phyloP scores from a whole-genome alignment of 179 eudicot genomes.

The Sideroxylon spinosum region DNA sequence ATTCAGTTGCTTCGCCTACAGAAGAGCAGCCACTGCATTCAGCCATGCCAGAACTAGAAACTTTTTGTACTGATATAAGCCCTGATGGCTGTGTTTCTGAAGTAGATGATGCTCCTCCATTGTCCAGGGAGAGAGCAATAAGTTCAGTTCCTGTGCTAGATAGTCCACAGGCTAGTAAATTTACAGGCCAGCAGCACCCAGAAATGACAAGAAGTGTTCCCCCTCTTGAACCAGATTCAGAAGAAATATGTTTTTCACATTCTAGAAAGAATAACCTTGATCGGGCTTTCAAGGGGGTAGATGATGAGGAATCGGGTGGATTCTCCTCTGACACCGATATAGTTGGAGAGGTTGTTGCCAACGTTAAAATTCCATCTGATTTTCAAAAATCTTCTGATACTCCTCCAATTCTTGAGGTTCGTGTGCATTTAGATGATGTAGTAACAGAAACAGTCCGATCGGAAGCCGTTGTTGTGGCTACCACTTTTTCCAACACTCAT shows the following conservation, averaged over 20 bases:
- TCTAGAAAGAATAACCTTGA: slow-evolving; percentile 9
- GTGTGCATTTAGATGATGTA: slow-evolving; percentile 20
- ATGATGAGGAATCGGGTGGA: slow-evolving; percentile 14
- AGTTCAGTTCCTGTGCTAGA: slow-evolving; percentile 15
- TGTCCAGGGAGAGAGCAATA: slow-evolving; percentile 19
- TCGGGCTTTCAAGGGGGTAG: slow-evolving; percentile 14
- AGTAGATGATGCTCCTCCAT: slow-evolving; percentile 11
- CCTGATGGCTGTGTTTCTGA: slow-evolving; percentile 19
- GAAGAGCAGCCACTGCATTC: slow-evolving; percentile 10
- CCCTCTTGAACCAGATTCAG: slow-evolving; percentile 21
- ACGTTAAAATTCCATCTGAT: slow-evolving; percentile 13
- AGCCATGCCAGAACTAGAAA: slow-evolving; percentile 20
- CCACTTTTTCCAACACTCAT: slow-evolving; percentile 10
- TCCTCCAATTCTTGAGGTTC: slow-evolving; percentile 17
- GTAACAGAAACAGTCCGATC: slow-evolving; percentile 16
- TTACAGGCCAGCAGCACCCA: slow-evolving; percentile 15
- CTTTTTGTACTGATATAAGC: slow-evolving; percentile 17
- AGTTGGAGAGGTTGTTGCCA: slow-evolving; percentile 20
- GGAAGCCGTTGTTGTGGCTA: slow-evolving; percentile 17
- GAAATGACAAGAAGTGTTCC: slow-evolving; percentile 20
- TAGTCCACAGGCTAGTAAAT: slow-evolving; percentile 12
- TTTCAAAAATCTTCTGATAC: slow-evolving; percentile 20
- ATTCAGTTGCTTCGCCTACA: slow-evolving; percentile 16
- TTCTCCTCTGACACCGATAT: not conserved
- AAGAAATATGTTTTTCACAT: slow-evolving; percentile 16